Evolutionary conservation across 176 grass and related monocot genomes (phyloP), one percentile per base, ranked within the genome.

Genomic region (Rhipidocladum racemiflorum): DNA sequence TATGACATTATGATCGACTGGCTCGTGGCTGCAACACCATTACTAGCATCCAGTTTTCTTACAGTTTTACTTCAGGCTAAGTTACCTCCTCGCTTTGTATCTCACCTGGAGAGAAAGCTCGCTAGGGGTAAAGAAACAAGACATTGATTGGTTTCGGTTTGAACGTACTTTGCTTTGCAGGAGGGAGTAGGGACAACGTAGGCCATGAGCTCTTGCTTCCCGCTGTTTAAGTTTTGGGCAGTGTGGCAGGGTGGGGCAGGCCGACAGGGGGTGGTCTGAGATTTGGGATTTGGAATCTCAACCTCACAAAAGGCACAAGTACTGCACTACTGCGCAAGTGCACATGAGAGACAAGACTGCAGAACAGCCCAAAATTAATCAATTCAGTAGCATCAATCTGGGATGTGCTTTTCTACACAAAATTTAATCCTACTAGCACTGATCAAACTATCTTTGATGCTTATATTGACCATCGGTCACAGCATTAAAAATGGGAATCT

Each of bases 271-370:
- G 42, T 69, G 62, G 40, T 60, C 54, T 61, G 21, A 11, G 64
- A 54, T n/a, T 54, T 83, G 28, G 74, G 74, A 70, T 78, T 77
- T 78, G 80, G 44, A 65, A 72, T 28, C 73, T 34, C 29, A 9
- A 38, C 84, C 57, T 46, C 68, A 66, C 35, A 60, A 68, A 27
- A 4, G 3, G 36, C 34, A 65, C 12, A 36, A n/a, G 32, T 45
- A 68, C 46, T 38, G 53, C 14, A 14, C 39, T 20, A 34, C 2
- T 34, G 7, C 7, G 27, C 49, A 57, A 34, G 23, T 29, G 72
- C 46, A 56, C 71, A 67, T 66, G 61, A 55, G 46, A 16, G 20
- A 25, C 42, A 27, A 13, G 3, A 42, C 28, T 24, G 34, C 70
- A 11, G 9, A 68, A 12, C 48, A 32, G 11, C 65, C 12, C 61